Percentiles rank a stretch among this genome's conserved stretches.
Evolutionary conservation across 495 filamentous ascomycete species (phyloP).

Genomic region (Corynascus novoguineensis): DNA sequence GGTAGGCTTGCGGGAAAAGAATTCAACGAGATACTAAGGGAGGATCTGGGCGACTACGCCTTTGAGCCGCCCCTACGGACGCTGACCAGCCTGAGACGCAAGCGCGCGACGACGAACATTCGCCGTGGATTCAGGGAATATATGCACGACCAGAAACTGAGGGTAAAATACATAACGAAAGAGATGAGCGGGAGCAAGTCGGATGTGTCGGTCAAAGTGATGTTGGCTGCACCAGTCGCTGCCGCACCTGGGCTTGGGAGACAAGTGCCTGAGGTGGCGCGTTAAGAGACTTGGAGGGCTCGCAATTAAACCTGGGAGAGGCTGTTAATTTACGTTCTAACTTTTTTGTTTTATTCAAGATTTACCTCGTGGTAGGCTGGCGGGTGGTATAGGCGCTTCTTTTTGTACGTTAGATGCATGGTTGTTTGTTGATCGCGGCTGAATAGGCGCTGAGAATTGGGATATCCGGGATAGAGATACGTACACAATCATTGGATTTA

Average conservation of each 20-base stretch:
- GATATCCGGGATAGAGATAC: too few relatives aligned
- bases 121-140: constrained; percentile 26
- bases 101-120: constrained; percentile 20
- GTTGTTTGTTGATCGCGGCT: too few relatives aligned
- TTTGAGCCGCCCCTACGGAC: constrained; percentile 19
- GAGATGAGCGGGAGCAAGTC: constrained; percentile 1
- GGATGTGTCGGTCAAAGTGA: constrained; percentile 1
- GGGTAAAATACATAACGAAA: constrained; percentile 17
- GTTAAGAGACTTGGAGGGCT: neutral
- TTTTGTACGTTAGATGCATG: too few relatives aligned
- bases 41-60: too few relatives aligned
- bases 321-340: neutral
- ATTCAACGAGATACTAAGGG: neutral
- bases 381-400: too few relatives aligned
- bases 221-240: too few relatives aligned
- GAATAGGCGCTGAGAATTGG: too few relatives aligned
- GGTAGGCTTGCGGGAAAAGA: neutral
- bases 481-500: too few relatives aligned
- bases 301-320: too few relatives aligned
- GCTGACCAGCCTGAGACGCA: constrained; percentile 23
- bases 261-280: neutral
- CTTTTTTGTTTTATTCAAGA: neutral
- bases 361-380: too few relatives aligned
- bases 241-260: neutral
- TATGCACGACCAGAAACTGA: constrained; percentile 29